These are phyloP conservation scores for Cystobasidium ongulense DNA, from an alignment of 768 basidiomycete species.

Conservation along the genomic window DNA sequence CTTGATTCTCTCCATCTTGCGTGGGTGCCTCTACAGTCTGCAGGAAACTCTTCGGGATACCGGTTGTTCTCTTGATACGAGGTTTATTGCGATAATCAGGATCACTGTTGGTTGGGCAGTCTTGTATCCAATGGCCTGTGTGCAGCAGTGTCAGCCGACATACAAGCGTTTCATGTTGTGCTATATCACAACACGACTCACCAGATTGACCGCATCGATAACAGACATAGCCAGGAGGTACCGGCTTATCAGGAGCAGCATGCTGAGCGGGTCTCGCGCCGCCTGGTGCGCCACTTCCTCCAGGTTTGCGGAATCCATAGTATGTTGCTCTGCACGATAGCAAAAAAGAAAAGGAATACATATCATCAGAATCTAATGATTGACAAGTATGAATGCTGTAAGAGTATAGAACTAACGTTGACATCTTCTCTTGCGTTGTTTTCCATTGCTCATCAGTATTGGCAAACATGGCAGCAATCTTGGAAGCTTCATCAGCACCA, in stretches of 20 bases:
- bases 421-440: slow-evolving; percentile 99
- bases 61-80: slow-evolving; percentile 93
- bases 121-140: slow-evolving; percentile 97
- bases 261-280: slow-evolving; percentile 43
- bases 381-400: slow-evolving; percentile 41
- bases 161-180: not conserved
- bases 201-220: slow-evolving; percentile 98
- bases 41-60: slow-evolving; percentile 94
- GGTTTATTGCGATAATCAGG: slow-evolving; percentile 88
- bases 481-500: slow-evolving; percentile 77
- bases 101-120: slow-evolving; percentile 95
- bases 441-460: slow-evolving; percentile 92
- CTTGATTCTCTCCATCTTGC: slow-evolving; percentile 44
- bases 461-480: slow-evolving; percentile 97
- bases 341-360: not conserved
- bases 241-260: slow-evolving; percentile 54
- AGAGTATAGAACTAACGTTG: slow-evolving; percentile 66
- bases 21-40: slow-evolving; percentile 87
- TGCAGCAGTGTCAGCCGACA: not conserved
- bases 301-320: slow-evolving; percentile 57
- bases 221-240: slow-evolving; percentile 93
- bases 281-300: slow-evolving; percentile 56
- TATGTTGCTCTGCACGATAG: slow-evolving; percentile 35
- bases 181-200: slow-evolving; percentile 39
- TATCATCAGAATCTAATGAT: slow-evolving; percentile 48